These are phyloP conservation scores for Panaeolus cyanescens DNA, from an alignment of 768 basidiomycete genomes.

Conservation along the genomic window DNA sequence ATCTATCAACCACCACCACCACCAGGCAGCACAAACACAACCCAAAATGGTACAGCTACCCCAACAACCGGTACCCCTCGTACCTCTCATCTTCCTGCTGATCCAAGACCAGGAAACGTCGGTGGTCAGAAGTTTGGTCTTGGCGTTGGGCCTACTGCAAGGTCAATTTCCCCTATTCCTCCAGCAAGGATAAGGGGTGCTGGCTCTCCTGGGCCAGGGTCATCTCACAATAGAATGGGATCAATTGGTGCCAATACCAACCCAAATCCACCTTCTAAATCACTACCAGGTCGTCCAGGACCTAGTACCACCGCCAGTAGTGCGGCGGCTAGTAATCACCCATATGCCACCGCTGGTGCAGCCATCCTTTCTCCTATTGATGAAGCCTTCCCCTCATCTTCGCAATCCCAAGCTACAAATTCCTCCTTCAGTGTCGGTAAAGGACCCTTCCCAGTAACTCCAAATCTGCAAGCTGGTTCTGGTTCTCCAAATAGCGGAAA, in stretches of 20 bases:
- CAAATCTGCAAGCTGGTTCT: conserved; percentile 16
- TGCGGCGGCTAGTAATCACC: conserved; percentile 39
- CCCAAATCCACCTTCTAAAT: conserved; percentile 36
- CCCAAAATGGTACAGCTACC: conserved; percentile 37
- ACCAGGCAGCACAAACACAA: conserved; percentile 19
- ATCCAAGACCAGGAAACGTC: conserved; percentile 58
- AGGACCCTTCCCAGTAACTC: conserved; percentile 57
- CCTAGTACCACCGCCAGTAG: conserved; percentile 30
- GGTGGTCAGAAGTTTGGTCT: conserved; percentile 33
- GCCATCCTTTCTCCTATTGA: conserved; percentile 70
- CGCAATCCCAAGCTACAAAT: conserved; percentile 48
- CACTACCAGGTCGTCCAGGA: conserved; percentile 45
- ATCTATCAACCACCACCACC: conserved; percentile 44
- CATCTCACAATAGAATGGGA: conserved; percentile 49
- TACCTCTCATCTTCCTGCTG: conserved; percentile 55
- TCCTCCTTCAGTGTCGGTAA: conserved; percentile 56
- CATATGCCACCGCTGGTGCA: conserved; percentile 60
- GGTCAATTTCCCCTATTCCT: conserved; percentile 48
- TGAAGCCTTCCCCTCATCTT: conserved; percentile 54
- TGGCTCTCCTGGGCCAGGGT: conserved; percentile 19
- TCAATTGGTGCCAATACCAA: conserved; percentile 51
- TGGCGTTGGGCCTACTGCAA: conserved; percentile 20
- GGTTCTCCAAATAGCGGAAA: conserved; percentile 31
- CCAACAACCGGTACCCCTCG: conserved; percentile 42
- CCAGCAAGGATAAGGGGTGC: conserved; percentile 33